A percentile compares a stretch with the other conserved stretches of the same genome.
phyloP scores from a whole-genome alignment of 176 grass and related monocot species.

The Phoenix roebelenii region DNA sequence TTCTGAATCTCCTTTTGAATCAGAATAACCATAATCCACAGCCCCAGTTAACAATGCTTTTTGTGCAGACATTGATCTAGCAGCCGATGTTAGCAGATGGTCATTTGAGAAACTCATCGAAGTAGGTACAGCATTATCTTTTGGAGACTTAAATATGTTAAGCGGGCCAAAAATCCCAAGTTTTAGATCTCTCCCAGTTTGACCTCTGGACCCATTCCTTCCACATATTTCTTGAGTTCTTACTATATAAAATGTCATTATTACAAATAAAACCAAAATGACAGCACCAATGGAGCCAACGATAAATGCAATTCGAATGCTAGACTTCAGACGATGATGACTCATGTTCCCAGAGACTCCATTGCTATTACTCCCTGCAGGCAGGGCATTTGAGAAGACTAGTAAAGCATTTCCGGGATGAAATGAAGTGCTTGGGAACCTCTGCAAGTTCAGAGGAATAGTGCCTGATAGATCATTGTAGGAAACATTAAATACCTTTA shows the following conservation, averaged over 20 bases:
- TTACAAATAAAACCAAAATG: conserved; percentile 61
- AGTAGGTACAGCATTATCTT: conserved; percentile 62
- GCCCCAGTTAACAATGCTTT: conserved; percentile 70
- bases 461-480: conserved; percentile 76
- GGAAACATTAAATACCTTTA: conserved; percentile 74
- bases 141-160: conserved; percentile 45
- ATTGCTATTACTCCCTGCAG: conserved; percentile 27
- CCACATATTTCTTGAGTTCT: conserved; percentile 79
- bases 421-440: conserved; percentile 69
- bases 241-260: conserved; percentile 64
- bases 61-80: conserved; percentile 79
- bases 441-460: conserved; percentile 65
- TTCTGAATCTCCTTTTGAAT: conserved; percentile 43
- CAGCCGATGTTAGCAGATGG: conserved; percentile 51
- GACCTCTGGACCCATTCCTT: conserved; percentile 17
- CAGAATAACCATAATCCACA: conserved; percentile 57
- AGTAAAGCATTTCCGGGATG: conserved; percentile 66
- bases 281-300: conserved; percentile 65
- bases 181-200: conserved; percentile 61
- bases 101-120: conserved; percentile 93
- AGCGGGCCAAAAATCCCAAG: conserved; percentile 44
- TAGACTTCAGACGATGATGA: conserved; percentile 42
- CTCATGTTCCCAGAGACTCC: conserved; percentile 13
- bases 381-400: conserved; percentile 64
- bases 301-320: conserved; percentile 59